Evolutionary conservation across 306 rosid genomes (phyloP), one percentile per base, ranked within the genome.

Genomic region (Gynostemma pentaphyllum): DNA sequence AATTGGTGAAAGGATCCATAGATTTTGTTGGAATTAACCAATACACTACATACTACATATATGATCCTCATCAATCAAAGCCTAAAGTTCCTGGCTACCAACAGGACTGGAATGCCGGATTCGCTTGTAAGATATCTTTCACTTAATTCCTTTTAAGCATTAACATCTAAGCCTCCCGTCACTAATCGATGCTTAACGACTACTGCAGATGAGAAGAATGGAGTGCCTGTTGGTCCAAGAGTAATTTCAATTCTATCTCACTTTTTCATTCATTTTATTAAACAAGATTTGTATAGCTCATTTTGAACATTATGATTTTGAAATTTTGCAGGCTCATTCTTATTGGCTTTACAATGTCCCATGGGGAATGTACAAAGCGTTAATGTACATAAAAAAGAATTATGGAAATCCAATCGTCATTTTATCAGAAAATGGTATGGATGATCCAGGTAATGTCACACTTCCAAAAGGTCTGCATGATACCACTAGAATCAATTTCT

Each of bases 361-460:
- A 74, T 92, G 96, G 98, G 98, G 98, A n/a, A 23, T 88, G 82
- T 85, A 88, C 88, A 91, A 91, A 65, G 65, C 91, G 45, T 16
- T 88, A 40, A 83, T 27, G 18, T 91, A 91, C 68, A 69, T 87
- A 51, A 91, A 91, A 66, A 85, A 91, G 44, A 80, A 14, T 44
- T 91, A 87, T 64, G 86, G 87, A 76, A 91, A 91, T 69, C 96
- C 89, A 1, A 74, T 78, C 29, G 80, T 91, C 69, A 77, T 87
- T 71, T 77, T 91, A 74, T 83, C 98, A 0, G 98, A 91, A 74
- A 91, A 91, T 70, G 98, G 98, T 90, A 91, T 83, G 95, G 96
- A 88, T 70, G 84, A 87, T 66, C 89, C 96, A 0, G 97, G 96
- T 2, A 83, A 75, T 60, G 41, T 72, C 54, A 81, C 96, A 9